Evolutionary conservation across 2,329 filamentous ascomycete genomes (phyloP).

Genomic region (Fusarium redolens): DNA sequence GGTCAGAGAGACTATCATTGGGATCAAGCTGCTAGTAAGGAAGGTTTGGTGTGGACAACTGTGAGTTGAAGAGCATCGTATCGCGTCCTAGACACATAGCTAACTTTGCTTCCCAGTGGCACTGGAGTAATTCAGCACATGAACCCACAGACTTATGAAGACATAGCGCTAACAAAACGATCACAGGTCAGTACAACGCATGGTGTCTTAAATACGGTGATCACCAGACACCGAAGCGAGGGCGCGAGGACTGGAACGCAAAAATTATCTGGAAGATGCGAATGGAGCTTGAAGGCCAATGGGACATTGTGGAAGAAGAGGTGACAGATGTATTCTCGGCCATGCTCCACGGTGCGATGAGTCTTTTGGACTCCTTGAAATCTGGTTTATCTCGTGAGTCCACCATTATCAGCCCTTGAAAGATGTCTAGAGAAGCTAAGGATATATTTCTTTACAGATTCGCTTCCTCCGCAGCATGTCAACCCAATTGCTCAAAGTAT

Average conservation of each 20-base stretch:
- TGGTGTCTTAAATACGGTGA: conserved; percentile 47
- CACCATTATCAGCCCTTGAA: fast-evolving
- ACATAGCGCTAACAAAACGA: not conserved
- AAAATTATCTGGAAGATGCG: conserved; percentile 50
- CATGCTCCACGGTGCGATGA: not conserved
- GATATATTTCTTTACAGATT: not conserved
- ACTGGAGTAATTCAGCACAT: conserved; percentile 27
- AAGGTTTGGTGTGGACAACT: conserved; percentile 19
- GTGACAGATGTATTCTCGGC: conserved; percentile 3
- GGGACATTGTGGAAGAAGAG: conserved; percentile 48
- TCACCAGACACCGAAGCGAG: conserved; percentile 34
- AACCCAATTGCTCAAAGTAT: not conserved
- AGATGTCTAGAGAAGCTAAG: not conserved
- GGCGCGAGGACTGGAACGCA: conserved; percentile 46
- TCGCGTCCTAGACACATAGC: not conserved
- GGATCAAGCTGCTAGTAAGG: conserved; percentile 30
- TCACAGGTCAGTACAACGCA: conserved; percentile 45
- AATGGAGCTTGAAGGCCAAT: conserved; percentile 43
- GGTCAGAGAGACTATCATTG: conserved; percentile 23
- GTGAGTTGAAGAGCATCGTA: conserved; percentile 22
- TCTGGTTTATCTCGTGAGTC: not conserved
- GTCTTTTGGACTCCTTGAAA: not conserved
- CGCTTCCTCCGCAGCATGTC: not conserved
- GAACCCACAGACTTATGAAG: fast-evolving
- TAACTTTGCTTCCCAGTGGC: conserved; percentile 32